These are phyloP conservation scores for Rubia tinctorum DNA, from an alignment of 305 asterid species.

Conservation along the genomic window DNA sequence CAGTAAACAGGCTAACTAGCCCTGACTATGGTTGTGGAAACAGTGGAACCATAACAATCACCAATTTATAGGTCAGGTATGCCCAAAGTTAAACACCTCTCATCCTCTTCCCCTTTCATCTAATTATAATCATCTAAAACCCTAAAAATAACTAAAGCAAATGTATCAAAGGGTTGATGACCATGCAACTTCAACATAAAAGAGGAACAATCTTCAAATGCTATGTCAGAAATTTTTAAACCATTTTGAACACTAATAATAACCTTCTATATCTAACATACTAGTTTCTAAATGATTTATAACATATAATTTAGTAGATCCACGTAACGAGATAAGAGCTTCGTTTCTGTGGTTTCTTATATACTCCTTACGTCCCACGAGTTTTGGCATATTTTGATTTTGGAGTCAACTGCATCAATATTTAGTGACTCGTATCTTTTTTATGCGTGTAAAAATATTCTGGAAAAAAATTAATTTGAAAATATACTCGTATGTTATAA, in stretches of 20 bases:
- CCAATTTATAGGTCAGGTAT: neutral
- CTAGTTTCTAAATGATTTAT: neutral
- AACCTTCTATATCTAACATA: neutral
- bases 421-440: too few relatives aligned
- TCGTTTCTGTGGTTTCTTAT: too few relatives aligned
- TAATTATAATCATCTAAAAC: neutral
- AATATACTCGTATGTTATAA: too few relatives aligned
- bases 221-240: neutral
- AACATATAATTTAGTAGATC: neutral
- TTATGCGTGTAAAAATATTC: too few relatives aligned
- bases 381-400: too few relatives aligned
- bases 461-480: too few relatives aligned
- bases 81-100: neutral
- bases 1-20: neutral
- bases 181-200: neutral
- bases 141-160: neutral
- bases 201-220: neutral
- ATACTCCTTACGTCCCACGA: too few relatives aligned
- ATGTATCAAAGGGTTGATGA: neutral
- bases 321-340: neutral
- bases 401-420: too few relatives aligned
- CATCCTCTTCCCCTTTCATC: neutral
- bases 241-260: neutral
- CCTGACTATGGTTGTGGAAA: neutral
- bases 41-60: neutral